phyloP scores from a whole-genome alignment of 768 basidiomycete species.

The Obba rivulosa region DNA sequence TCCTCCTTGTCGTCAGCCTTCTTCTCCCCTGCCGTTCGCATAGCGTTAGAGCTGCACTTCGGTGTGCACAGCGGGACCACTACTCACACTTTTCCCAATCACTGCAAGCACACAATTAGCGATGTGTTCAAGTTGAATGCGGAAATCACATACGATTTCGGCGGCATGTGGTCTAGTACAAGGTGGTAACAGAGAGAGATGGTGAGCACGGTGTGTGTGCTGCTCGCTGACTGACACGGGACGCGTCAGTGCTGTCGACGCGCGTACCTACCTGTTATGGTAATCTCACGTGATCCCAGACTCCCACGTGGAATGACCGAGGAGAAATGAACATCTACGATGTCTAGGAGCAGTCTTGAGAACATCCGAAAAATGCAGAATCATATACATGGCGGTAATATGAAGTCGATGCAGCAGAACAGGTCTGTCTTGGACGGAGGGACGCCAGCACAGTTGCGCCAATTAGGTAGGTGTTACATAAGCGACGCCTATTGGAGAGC shows the following conservation, averaged over 20 bases:
- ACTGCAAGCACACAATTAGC: constrained; percentile 36
- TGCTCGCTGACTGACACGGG: constrained; percentile 8
- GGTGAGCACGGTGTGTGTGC: too few species aligned
- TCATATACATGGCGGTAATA: too few species aligned
- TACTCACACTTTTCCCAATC: constrained; percentile 97
- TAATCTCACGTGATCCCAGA: constrained; percentile 5
- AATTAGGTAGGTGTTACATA: too few species aligned
- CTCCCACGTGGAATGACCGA: constrained; percentile 2
- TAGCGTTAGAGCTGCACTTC: constrained; percentile 3
- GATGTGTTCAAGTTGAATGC: not conserved
- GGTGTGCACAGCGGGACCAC: not conserved
- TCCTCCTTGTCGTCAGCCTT: constrained; percentile 77
- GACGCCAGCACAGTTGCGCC: too few species aligned
- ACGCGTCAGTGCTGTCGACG: constrained; percentile 28
- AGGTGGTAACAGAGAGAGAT: too few species aligned
- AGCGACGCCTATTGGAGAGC: too few species aligned
- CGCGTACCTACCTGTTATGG: constrained; percentile 12
- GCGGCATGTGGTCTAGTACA: too few species aligned
- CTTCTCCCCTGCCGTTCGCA: constrained; percentile 64
- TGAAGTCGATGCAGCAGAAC: too few species aligned
- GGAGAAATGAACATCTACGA: too few species aligned
- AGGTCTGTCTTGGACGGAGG: too few species aligned
- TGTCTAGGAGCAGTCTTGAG: too few species aligned
- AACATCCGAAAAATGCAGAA: too few species aligned
- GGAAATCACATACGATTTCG: constrained; percentile 77